phyloP scores from a whole-genome alignment of 192 early-diverging fungal genomes.

The Lobosporangium transversale region DNA sequence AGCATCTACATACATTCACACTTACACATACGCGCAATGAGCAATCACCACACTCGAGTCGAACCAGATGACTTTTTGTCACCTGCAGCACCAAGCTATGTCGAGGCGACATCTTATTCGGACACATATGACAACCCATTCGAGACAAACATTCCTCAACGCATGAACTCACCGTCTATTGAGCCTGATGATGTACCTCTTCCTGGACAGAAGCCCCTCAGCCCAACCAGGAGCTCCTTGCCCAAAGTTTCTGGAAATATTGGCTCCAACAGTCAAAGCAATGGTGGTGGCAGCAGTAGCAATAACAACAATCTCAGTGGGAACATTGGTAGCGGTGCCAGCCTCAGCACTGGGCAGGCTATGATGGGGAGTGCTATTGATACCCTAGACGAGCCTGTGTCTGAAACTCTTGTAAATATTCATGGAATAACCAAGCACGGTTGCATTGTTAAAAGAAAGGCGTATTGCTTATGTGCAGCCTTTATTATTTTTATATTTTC shows the following conservation, averaged over 20 bases:
- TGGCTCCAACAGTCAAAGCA: slow-evolving; percentile 26
- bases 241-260: slow-evolving; percentile 47
- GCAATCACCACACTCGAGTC: slow-evolving; percentile 29
- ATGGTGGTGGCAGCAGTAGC: slow-evolving; percentile 6
- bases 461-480: slow-evolving; percentile 1
- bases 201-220: slow-evolving; percentile 47
- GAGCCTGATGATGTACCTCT: slow-evolving; percentile 51
- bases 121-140: slow-evolving; percentile 53
- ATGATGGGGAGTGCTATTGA: slow-evolving; percentile 56
- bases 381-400: slow-evolving; percentile 96
- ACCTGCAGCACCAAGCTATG: slow-evolving; percentile 51
- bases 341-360: slow-evolving; percentile 50
- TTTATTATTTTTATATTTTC: too few relatives aligned
- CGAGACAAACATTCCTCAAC: slow-evolving; percentile 48
- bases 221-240: slow-evolving; percentile 28
- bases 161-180: slow-evolving; percentile 47
- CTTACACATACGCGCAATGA: too few relatives aligned
- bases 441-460: neutral
- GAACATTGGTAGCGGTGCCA: slow-evolving; percentile 18
- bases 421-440: neutral
- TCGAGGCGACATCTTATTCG: slow-evolving; percentile 45
- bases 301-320: slow-evolving; percentile 11
- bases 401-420: slow-evolving; percentile 82
- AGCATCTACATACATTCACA: too few relatives aligned
- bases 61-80: slow-evolving; percentile 53